These are phyloP conservation scores for Pseudogymnoascus sp. DNA, from an alignment of 2,329 filamentous ascomycete genomes.

Conservation along the genomic window DNA sequence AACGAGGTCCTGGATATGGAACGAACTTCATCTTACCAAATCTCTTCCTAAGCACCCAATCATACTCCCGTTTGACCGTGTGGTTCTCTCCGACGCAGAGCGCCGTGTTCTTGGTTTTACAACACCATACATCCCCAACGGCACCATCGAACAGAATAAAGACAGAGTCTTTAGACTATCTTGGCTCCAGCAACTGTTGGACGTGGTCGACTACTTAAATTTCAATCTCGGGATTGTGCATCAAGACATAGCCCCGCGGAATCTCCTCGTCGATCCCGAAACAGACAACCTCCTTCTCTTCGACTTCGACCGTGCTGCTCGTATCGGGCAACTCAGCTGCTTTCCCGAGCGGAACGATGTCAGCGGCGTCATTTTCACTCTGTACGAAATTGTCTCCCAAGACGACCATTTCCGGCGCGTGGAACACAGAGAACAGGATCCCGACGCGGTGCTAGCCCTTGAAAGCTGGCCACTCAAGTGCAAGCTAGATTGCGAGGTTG, in stretches of 20 bases:
- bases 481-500: neutral
- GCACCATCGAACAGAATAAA: slow-evolving; percentile 26
- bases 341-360: slow-evolving; percentile 22
- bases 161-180: slow-evolving; percentile 30
- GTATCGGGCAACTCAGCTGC: slow-evolving; percentile 21
- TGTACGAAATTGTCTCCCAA: slow-evolving; percentile 19
- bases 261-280: slow-evolving; percentile 31
- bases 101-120: slow-evolving; percentile 34
- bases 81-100: slow-evolving; percentile 31
- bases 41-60: slow-evolving; percentile 32
- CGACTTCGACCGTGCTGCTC: slow-evolving; percentile 30
- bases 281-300: slow-evolving; percentile 32
- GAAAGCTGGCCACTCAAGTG: neutral
- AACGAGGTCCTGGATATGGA: slow-evolving; percentile 21
- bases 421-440: neutral
- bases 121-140: slow-evolving; percentile 29
- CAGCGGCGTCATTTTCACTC: slow-evolving; percentile 18
- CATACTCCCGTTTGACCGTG: slow-evolving; percentile 31
- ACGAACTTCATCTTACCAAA: slow-evolving; percentile 32
- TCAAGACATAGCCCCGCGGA: slow-evolving; percentile 33
- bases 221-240: slow-evolving; percentile 32
- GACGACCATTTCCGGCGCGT: slow-evolving; percentile 11
- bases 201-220: slow-evolving; percentile 34
- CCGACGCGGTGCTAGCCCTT: neutral
- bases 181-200: slow-evolving; percentile 33